Conservation (phyloP, 2,329 filamentous ascomycete species). For the Cladosporium halotolerans region DNA sequence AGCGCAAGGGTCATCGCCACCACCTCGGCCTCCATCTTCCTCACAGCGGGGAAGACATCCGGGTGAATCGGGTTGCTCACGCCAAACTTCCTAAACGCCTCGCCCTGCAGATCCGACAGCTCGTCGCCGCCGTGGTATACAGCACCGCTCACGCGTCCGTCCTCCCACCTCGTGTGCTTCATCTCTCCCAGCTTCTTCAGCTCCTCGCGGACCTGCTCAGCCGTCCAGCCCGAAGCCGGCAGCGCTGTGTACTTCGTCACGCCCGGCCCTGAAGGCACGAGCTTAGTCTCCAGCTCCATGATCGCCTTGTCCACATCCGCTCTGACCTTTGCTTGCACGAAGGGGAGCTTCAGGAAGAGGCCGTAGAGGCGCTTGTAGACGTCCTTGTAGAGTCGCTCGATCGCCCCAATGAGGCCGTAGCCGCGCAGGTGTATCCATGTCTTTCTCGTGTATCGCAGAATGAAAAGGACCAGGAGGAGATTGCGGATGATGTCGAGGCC, state of each 20-base stretch:
- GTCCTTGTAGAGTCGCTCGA: constrained; percentile 66
- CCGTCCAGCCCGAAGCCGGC: constrained; percentile 75
- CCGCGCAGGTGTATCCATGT: constrained; percentile 80
- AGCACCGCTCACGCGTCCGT: constrained; percentile 86
- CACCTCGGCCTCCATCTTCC: constrained; percentile 98
- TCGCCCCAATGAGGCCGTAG: constrained; percentile 74
- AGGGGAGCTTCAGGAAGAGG: constrained; percentile 77
- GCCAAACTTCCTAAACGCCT: constrained; percentile 90
- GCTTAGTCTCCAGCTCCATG: constrained; percentile 73
- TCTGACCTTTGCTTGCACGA: constrained; percentile 78
- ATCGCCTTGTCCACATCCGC: constrained; percentile 76
- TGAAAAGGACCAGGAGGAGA: constrained; percentile 80
- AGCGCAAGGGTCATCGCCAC: constrained; percentile 78
- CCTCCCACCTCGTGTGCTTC: constrained; percentile 96
- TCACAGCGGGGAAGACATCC: constrained; percentile 93
- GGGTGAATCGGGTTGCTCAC: constrained; percentile 96
- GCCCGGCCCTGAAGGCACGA: constrained; percentile 66
- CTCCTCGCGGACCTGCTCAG: constrained; percentile 73
- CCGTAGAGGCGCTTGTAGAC: constrained; percentile 71
- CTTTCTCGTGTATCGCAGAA: constrained; percentile 75
- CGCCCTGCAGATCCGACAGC: constrained; percentile 75
- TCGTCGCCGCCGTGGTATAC: constrained; percentile 91
- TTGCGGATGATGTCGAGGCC: constrained; percentile 56
- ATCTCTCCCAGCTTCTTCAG: constrained; percentile 71
- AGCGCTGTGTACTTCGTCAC: constrained; percentile 68